Evolutionary conservation across 257 asterid species (phyloP).

Genomic region (Solanum phureja): DNA sequence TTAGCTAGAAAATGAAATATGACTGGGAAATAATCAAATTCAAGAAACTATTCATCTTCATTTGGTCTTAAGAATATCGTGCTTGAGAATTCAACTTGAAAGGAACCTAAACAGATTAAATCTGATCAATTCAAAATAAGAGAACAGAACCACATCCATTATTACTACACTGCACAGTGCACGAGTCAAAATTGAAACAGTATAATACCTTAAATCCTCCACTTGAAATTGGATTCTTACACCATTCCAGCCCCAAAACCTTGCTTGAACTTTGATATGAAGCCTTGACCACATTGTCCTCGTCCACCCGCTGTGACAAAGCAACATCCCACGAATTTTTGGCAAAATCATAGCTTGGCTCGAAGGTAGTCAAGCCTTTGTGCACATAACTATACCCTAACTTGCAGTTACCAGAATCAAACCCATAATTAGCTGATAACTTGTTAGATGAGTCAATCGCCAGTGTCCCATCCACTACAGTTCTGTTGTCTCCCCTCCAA

Average conservation of each 20-base stretch:
- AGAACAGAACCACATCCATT: neutral
- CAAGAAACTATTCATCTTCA: neutral
- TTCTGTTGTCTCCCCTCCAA: slow-evolving; percentile 21
- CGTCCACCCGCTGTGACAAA: slow-evolving; percentile 8
- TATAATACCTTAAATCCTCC: slow-evolving; percentile 18
- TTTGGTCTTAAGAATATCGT: neutral
- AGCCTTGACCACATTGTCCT: slow-evolving; percentile 19
- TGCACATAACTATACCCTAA: slow-evolving; percentile 17
- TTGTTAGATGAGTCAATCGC: slow-evolving; percentile 13
- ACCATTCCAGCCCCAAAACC: slow-evolving; percentile 23
- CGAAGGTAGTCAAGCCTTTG: slow-evolving; percentile 17
- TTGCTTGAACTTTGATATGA: slow-evolving; percentile 19
- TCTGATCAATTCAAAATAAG: neutral
- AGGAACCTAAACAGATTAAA: neutral
- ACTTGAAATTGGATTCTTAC: neutral
- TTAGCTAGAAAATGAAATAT: neutral
- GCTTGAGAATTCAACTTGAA: neutral
- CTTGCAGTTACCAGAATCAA: slow-evolving; percentile 12
- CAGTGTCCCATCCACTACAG: slow-evolving; percentile 17
- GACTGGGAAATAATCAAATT: neutral
- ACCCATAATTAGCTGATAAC: slow-evolving; percentile 13
- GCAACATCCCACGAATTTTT: slow-evolving; percentile 23
- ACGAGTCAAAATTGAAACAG: neutral
- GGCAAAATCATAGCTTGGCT: slow-evolving; percentile 27
- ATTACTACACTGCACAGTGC: neutral